Conservation (phyloP, 1,284 basidiomycete genomes). For the Porogramme epimiltina region DNA sequence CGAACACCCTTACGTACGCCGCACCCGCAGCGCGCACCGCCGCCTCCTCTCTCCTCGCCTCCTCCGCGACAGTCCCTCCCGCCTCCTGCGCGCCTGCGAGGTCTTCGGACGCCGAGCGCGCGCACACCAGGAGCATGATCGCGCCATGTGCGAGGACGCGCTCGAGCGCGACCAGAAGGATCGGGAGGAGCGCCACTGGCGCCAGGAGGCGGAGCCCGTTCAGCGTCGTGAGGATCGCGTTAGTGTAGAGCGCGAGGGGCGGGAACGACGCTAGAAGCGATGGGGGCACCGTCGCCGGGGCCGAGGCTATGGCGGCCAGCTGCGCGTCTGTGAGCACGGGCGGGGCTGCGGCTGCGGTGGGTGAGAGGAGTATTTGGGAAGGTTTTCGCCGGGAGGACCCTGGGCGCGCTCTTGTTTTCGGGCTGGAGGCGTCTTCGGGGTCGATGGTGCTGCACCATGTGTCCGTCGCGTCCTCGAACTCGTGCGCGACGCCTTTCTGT, state of each 20-base stretch:
- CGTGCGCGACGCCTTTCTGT: constrained; percentile 39
- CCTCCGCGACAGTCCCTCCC: constrained; percentile 32
- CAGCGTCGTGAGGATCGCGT: constrained; percentile 72
- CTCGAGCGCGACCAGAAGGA: constrained; percentile 53
- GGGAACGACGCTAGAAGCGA: constrained; percentile 73
- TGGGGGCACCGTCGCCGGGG: constrained; percentile 60
- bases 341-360: constrained; percentile 23
- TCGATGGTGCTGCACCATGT: constrained; percentile 22
- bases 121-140: constrained; percentile 32
- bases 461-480: constrained; percentile 38
- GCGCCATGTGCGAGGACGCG: constrained; percentile 48
- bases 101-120: constrained; percentile 18
- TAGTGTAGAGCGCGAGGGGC: constrained; percentile 76
- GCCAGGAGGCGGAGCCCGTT: constrained; percentile 85
- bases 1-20: constrained; percentile 60
- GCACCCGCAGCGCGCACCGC: constrained; percentile 55
- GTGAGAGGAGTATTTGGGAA: constrained; percentile 23
- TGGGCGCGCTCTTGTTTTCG: constrained; percentile 2
- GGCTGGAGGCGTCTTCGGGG: constrained; percentile 9
- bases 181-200: constrained; percentile 54
- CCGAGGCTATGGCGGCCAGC: constrained; percentile 20
- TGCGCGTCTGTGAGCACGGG: constrained; percentile 28
- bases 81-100: constrained; percentile 31
- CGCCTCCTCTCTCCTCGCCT: constrained; percentile 40
- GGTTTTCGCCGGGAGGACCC: constrained; percentile 18